Conservation (phyloP, 306 rosid genomes). For the Ormosia semicastrata region DNA sequence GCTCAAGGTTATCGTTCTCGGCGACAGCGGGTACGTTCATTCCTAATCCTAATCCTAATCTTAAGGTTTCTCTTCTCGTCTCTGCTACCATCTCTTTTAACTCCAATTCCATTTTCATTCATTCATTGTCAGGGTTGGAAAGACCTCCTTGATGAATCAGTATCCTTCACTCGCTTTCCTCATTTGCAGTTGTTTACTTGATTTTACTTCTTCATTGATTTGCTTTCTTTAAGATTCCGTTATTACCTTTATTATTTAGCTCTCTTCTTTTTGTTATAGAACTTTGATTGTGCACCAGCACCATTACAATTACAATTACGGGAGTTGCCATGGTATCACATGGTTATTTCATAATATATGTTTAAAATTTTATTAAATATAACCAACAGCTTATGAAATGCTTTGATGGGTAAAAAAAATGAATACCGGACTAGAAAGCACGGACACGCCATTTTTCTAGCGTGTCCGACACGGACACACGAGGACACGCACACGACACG, state of each 20-base stretch:
- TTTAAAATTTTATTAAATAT: too few species aligned
- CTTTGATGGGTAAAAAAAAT: too few species aligned
- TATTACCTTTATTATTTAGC: background rate
- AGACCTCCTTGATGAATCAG: slow-evolving; percentile 97
- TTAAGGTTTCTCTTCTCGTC: slow-evolving; percentile 33
- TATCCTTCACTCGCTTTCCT: slow-evolving; percentile 45
- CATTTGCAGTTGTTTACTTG: too few species aligned
- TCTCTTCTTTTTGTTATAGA: background rate
- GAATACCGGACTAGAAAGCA: too few species aligned
- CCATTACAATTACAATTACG: background rate
- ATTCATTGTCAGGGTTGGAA: slow-evolving; percentile 71
- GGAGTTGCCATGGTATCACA: too few species aligned
- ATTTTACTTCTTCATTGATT: background rate
- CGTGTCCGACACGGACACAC: too few species aligned
- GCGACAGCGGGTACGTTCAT: slow-evolving; percentile 74
- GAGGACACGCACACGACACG: too few species aligned
- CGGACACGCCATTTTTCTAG: too few species aligned
- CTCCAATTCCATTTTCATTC: background rate
- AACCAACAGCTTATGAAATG: too few species aligned
- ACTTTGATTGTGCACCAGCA: background rate
- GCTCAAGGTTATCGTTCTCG: slow-evolving; percentile 95
- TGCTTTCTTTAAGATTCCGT: background rate
- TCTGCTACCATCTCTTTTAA: background rate
- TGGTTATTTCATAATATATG: too few species aligned
- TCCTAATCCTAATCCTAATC: background rate